Evolutionary conservation across 202 grass and related monocot genomes (phyloP), one percentile per base, ranked within the genome.

Genomic region (Cymbopogon flexuosus): DNA sequence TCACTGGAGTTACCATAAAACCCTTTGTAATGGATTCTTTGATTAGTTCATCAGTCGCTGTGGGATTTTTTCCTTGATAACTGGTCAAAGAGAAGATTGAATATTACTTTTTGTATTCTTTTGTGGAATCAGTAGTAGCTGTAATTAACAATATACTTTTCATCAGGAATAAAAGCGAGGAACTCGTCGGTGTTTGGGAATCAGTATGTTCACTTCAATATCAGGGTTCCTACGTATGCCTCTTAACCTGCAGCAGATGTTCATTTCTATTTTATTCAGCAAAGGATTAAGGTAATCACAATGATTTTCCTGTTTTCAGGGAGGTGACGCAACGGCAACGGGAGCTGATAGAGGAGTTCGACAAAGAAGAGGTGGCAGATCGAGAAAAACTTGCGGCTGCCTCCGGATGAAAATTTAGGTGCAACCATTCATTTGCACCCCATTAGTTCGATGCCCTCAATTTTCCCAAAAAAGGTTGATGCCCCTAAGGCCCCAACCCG

Each of bases 181-280:
- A 93, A 85, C 42, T 91, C 88, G 8, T 51, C 95, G 0, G 59
- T 65, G 8, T 93, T 91, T 8, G 95, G 95, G 42, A 90, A 98
- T 72, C 92, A 98, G 45, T 98, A 91, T 80, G 84, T 98, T 18
- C 90, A 93, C 77, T 98, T 98, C 84, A 93, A 83, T 58, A 82
- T 98, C 49, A 87, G 86, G 73, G 81, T 98, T 73, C 95, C 92
- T 46, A 73, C 81, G 95, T 98, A 89, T 52, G 90, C 62, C 78
- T 39, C 36, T 3, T 42, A 3, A 0, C 60, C 39, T 88, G 67
- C 3, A 64, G 59, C 34, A 35, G 49, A 46, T 39, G 49, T 15
- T 27, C 4, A 21, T 35, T 56, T 59, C 11, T n/a, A 39, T 63
- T 39, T 63, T 59, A 24, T 6, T 19, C 22, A 10, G 22, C n/a